Evolutionary conservation across 331 rosid genomes (phyloP).

Genomic region (Stylosanthes scabra): DNA sequence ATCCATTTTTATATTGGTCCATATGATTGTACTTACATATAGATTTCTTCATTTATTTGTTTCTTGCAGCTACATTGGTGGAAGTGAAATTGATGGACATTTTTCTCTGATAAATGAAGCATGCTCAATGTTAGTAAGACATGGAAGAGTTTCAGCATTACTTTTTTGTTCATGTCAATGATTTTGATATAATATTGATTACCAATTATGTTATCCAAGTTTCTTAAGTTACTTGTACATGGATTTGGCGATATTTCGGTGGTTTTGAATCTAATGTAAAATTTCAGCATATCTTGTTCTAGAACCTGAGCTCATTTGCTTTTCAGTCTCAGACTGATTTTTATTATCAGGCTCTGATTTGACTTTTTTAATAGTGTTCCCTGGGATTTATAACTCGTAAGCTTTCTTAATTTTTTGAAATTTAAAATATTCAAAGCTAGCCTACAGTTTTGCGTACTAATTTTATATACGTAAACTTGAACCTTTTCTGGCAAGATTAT

Average conservation of each 20-base stretch:
- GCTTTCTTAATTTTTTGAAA: slow-evolving; percentile 22
- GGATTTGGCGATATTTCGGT: slow-evolving; percentile 2
- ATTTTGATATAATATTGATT: background rate
- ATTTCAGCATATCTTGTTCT: slow-evolving; percentile 21
- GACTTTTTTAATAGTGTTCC: slow-evolving; percentile 23
- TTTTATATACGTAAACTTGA: slow-evolving; percentile 24
- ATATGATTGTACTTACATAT: slow-evolving; percentile 24
- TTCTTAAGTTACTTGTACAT: slow-evolving; percentile 15
- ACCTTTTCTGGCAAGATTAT: slow-evolving; percentile 20
- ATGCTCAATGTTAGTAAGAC: slow-evolving; percentile 92
- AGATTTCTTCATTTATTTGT: slow-evolving; percentile 14
- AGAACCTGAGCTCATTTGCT: slow-evolving; percentile 28
- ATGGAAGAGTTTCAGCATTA: slow-evolving; percentile 30
- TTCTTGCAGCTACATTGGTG: slow-evolving; percentile 88
- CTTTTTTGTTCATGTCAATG: slow-evolving; percentile 22
- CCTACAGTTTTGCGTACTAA: slow-evolving; percentile 14
- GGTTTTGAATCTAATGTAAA: too few relatives aligned
- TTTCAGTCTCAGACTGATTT: slow-evolving; percentile 22
- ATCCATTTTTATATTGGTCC: background rate
- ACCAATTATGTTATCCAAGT: slow-evolving; percentile 22
- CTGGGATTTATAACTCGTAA: background rate
- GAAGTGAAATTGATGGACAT: slow-evolving; percentile 82
- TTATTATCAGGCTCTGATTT: slow-evolving; percentile 29
- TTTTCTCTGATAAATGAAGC: slow-evolving; percentile 93
- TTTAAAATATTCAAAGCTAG: slow-evolving; percentile 22